Conservation (phyloP, 2,329 filamentous ascomycete species). For the Teratosphaeria viscida region DNA sequence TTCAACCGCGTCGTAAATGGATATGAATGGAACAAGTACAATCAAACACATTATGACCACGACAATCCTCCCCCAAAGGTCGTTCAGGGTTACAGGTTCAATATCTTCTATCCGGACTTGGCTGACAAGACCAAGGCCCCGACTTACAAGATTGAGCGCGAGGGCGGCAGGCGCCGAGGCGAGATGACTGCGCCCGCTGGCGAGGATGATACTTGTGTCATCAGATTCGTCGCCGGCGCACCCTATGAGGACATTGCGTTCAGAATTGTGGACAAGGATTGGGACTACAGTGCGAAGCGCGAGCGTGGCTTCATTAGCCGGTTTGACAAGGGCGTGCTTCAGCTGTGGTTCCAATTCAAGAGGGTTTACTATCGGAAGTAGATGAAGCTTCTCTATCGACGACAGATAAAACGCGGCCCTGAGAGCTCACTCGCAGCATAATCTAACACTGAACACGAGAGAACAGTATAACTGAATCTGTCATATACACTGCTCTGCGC, state of each 20-base stretch:
- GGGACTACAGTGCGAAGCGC: conserved; percentile 94
- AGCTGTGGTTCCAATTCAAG: conserved; percentile 97
- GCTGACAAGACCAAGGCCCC: conserved; percentile 86
- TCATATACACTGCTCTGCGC: not conserved
- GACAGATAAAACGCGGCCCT: not conserved
- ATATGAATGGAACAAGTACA: conserved; percentile 99
- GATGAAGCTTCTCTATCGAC: not conserved
- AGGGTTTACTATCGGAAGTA: conserved; percentile 46
- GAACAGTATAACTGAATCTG: not conserved
- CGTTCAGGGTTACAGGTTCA: conserved; percentile 98
- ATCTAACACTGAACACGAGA: not conserved
- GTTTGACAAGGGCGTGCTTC: conserved; percentile 75
- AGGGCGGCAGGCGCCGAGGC: conserved; percentile 77
- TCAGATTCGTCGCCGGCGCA: conserved; percentile 87
- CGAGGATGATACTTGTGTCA: conserved; percentile 93
- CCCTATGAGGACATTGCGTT: conserved; percentile 97
- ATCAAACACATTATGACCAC: conserved; percentile 98
- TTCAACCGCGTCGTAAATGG: conserved; percentile 99
- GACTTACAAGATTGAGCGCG: conserved; percentile 90
- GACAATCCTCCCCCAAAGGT: conserved; percentile 97
- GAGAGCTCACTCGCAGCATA: not conserved
- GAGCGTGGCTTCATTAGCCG: conserved; percentile 92
- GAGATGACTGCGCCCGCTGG: conserved; percentile 89
- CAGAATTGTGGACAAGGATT: conserved; percentile 94
- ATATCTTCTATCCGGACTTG: conserved; percentile 96